phyloP scores from a whole-genome alignment of 2,329 filamentous ascomycete species.

The Leptographium galeiforme region DNA sequence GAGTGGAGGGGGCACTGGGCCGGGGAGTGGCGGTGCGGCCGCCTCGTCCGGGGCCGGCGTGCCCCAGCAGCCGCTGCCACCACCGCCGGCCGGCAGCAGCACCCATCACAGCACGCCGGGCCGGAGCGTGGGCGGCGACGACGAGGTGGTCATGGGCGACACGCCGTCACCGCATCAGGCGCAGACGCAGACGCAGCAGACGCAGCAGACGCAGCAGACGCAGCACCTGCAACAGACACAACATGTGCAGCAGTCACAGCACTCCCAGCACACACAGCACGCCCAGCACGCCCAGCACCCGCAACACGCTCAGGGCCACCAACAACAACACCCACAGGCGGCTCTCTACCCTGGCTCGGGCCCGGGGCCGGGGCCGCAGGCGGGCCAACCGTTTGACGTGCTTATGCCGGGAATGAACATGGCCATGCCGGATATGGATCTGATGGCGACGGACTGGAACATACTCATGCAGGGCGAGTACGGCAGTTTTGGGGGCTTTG shows the following conservation, averaged over 20 bases:
- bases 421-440: conserved; percentile 13
- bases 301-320: conserved; percentile 14
- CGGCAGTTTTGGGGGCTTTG: conserved; percentile 10
- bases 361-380: no score
- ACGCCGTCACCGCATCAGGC: conserved; percentile 14
- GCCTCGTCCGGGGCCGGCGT: neutral
- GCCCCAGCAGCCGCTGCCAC: neutral
- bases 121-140: neutral
- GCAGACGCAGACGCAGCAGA: conserved; percentile 21
- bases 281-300: no score
- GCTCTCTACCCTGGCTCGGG: neutral
- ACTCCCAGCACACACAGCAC: conserved; percentile 21
- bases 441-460: conserved; percentile 33
- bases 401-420: conserved; percentile 5
- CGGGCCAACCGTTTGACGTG: neutral
- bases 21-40: no score
- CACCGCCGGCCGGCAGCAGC: neutral
- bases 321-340: conserved; percentile 15
- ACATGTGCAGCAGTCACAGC: conserved; percentile 24
- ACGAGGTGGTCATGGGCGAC: conserved; percentile 7
- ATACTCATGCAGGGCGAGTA: conserved; percentile 28
- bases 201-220: conserved; percentile 22
- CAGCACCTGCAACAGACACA: conserved; percentile 17
- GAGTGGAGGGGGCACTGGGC: no score
- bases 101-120: conserved; percentile 14